Evolutionary conservation across 768 basidiomycete species (phyloP).

Genomic region (Porpolomopsis calyptriformis): DNA sequence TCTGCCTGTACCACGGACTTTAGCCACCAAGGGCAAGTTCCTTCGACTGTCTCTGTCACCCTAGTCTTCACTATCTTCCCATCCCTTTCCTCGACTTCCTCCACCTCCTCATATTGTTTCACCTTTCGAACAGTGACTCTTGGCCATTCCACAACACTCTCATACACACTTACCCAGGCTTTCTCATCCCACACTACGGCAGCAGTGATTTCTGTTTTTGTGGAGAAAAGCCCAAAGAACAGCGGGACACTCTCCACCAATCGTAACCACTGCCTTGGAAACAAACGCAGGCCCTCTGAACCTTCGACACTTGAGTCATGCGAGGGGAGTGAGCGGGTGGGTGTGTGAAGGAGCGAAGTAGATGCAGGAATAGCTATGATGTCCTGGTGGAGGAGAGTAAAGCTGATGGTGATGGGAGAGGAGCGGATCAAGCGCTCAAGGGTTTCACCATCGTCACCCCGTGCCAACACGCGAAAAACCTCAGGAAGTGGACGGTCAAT

Average conservation of each 20-base stretch:
- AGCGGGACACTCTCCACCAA: conserved; percentile 25
- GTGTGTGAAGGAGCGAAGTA: conserved; percentile 10
- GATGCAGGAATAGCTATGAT: conserved; percentile 12
- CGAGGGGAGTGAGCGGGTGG: conserved; percentile 3
- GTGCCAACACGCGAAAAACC: conserved; percentile 22
- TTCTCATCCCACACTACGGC: conserved; percentile 25
- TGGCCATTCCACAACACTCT: conserved; percentile 15
- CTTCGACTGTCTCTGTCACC: conserved; percentile 23
- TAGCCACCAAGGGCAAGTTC: conserved; percentile 20
- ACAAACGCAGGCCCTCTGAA: not conserved
- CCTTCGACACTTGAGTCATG: conserved; percentile 1
- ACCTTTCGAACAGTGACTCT: conserved; percentile 23
- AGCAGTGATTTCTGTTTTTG: conserved; percentile 19
- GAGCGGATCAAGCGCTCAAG: conserved; percentile 17
- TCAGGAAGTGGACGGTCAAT: conserved; percentile 19
- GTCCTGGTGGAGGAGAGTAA: conserved; percentile 20
- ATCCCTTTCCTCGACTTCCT: conserved; percentile 8
- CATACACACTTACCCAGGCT: conserved; percentile 20
- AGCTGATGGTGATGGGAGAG: conserved; percentile 19
- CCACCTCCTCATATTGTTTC: conserved; percentile 18
- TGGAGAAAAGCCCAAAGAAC: conserved; percentile 21
- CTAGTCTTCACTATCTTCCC: conserved; percentile 15
- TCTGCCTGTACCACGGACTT: conserved; percentile 19
- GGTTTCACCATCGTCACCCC: conserved; percentile 22
- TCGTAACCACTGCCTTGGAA: conserved; percentile 22